Base-by-base conservation (phyloP, 768 basidiomycete species). In the Leccinum fibrillosum region DNA sequence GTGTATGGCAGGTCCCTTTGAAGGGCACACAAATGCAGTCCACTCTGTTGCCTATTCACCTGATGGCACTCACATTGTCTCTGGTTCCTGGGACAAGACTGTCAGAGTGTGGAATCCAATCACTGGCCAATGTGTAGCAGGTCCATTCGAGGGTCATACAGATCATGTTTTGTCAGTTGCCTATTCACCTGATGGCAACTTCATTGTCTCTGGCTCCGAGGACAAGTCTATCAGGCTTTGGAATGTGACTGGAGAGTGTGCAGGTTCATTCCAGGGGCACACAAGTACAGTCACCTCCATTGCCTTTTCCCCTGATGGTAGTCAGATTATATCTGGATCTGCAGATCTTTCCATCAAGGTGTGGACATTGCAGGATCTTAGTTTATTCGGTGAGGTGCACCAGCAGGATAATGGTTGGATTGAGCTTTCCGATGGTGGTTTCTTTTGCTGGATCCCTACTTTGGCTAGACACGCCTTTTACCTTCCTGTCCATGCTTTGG, bases 51-150 rank as follows among this genome's bases (percentile, higher is more conserved):
- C 59, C 3, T 60, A 66, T 32, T 74, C 72, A 48, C 66, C 63
- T 34, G 49, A 65, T 61, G 56, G 62, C 0, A 60, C 17, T 26
- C 45, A 55, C 2, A 52, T 75, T 37, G 63, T 60, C 32, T 69
- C 71, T 54, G 68, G 68, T 10, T 69, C 69, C 7, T 1, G 30
- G 5, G 70, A 74, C 54, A 62, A 55, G 39, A 67, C 63, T 0
- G 44, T 73, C 10, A 66, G 64, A 47, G 8, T 69, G 12, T 70
- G 69, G 69, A 28, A 63, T 51, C 12, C 50, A 35, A 5, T 1
- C 25, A 56, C 59, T 61, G 56, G 69, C 19, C 49, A 60, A 23
- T 55, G 60, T 60, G 15, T 70, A 47, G 59, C 37, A 55, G 66
- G 61, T 55, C 64, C 65, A 51, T 49, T 66, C 17, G 25, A 62